Evolutionary conservation across 768 basidiomycete genomes (phyloP).

Genomic region (Candolleomyces eurysporus): DNA sequence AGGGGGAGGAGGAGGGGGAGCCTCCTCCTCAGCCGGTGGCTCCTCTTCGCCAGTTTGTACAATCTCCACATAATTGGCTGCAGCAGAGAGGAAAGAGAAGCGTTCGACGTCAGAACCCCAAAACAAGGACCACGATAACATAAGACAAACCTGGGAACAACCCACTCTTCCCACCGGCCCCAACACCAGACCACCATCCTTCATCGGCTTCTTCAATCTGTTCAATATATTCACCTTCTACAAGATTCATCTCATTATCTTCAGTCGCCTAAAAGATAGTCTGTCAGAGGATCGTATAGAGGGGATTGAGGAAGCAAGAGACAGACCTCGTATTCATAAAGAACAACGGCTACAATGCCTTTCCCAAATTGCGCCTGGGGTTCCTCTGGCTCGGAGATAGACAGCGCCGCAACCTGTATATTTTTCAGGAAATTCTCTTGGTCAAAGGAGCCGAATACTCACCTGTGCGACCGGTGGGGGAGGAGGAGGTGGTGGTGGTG

Average conservation of each 20-base stretch:
- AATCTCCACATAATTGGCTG: constrained; percentile 87
- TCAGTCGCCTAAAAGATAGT: constrained; percentile 57
- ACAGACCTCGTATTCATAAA: constrained; percentile 76
- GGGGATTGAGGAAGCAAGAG: neutral
- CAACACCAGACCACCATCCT: constrained; percentile 90
- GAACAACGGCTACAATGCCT: constrained; percentile 70
- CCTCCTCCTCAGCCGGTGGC: constrained; percentile 39
- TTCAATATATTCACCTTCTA: constrained; percentile 80
- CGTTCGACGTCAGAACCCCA: neutral
- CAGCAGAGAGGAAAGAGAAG: neutral
- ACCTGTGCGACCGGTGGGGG: constrained; percentile 45
- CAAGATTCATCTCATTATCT: constrained; percentile 80
- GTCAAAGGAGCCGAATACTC: constrained; percentile 6
- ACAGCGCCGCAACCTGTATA: constrained; percentile 29
- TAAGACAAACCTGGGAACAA: constrained; percentile 73
- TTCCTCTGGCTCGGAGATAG: constrained; percentile 36
- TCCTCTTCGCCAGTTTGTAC: constrained; percentile 46
- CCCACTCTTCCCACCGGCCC: constrained; percentile 68
- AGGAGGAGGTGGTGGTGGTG: constrained; percentile 44
- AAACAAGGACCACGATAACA: neutral
- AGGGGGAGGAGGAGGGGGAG: constrained; percentile 49
- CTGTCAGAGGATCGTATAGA: neutral
- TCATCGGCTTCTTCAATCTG: constrained; percentile 83
- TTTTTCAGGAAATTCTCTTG: neutral
- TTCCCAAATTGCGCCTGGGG: constrained; percentile 29